Base-by-base conservation (phyloP, 352 stramenopile genomes). In the Globisporangium alternatum region DNA sequence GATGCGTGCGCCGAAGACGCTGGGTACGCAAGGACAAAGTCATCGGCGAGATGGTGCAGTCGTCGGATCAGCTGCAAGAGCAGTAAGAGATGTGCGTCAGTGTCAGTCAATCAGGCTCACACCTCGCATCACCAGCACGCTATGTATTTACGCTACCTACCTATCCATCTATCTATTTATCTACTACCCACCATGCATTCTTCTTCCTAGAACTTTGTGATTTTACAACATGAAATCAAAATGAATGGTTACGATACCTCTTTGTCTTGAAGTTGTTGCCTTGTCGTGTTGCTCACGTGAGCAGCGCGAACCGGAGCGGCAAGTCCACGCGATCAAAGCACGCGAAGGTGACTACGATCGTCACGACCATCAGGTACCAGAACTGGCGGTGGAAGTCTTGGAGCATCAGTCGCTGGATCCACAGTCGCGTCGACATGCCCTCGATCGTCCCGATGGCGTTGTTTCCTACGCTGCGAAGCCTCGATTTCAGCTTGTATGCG, bases 301-400 rank as follows among this genome's bases (percentile, higher is more conserved):
- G 69, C 30, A 93, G 54, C 6, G 85, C 83, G 68, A 91, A 93
- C n/a, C 85, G 81, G 15, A 89, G 59, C 31, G 85, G 85, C 25
- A 93, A 47, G 25, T 91, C 85, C 12, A 85, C 73, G 17, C 83
- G 81, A 17, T 89, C 81, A 62, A 95, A 95, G 65, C 87, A 95
- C n/a, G 81, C 85, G 44, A 95, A 95, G 1, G 79, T 91, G 7
- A 93, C 83, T 13, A 93, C 82, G 54, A 93, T 81, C 9, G 87
- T 95, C 55, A 92, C 85, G 25, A 85, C 74, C 15, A 77, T 92
- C n/a, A 95, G 62, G 55, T 94, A 95, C 83, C 87, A 92, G 60
- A 95, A 95, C 62, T 94, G 87, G 5, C 78, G 78, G 33, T 93
- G 83, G 47, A 93, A 95, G 60, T 95, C 85, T 54, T 90, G 81